Base-by-base conservation (phyloP, 352 stramenopile species). In the Pythium phragmiticola region DNA sequence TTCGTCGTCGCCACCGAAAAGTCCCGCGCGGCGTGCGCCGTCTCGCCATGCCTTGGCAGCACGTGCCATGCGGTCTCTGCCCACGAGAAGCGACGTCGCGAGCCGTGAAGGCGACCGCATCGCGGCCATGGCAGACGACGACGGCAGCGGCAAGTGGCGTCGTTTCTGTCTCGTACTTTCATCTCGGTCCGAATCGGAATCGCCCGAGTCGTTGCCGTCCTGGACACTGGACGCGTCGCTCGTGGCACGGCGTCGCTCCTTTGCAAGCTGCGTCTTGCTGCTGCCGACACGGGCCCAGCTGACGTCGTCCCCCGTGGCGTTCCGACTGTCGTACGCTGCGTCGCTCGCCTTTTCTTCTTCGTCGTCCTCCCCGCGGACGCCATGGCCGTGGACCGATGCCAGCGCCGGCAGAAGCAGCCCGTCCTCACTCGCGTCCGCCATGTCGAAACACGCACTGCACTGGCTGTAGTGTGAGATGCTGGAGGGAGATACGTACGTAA, bases 41-140 rank as follows among this genome's bases (percentile, higher is more conserved):
- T 68, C 52, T 12, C 53, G 45, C 61, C 61, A 68, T 23, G 61
- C 61, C 30, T 34, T 21, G 7, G 54, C 62, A 9, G 62, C 62
- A 19, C 54, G 53, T 9, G 54, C 62, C 50, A 68, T 58, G 45
- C 62, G 62, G 17, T 63, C 62, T 39, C 62, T 30, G 2, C 62
- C 57, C n/a, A 55, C 54, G 9, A 63, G 30, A 23, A 63, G 39
- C 23, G 51, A 58, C 11, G 62, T 36, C 17, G 37, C 30, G 16
- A 55, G 36, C 12, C 37, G 53, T 21, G 53, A 57, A 12, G 61
- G 45, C 43, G 61, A 55, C 12, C 51, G 51, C 60, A 62, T 52
- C 13, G 48, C 41, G 21, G 49, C 7, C 11, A 26, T 26, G n/a
- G 19, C 39, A 16, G 30, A 28, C 5, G 50, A 26, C 17, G 37